Evolutionary conservation across 345 rosid species (phyloP).

Genomic region (Euphorbia lathyris): DNA sequence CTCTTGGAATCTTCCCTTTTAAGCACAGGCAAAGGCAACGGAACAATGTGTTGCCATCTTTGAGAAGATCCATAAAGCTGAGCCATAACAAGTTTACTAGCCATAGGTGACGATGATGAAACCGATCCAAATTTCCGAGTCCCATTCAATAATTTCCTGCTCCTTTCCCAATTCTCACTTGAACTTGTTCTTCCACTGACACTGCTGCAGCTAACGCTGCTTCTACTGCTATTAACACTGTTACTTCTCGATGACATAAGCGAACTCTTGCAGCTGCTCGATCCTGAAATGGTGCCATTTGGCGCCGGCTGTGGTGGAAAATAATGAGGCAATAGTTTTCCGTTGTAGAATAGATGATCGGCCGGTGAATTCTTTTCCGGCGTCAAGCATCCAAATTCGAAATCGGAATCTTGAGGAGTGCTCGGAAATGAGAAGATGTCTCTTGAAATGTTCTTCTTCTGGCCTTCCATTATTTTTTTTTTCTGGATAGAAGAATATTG

Average conservation of each 20-base stretch:
- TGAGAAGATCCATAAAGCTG: slow-evolving; percentile 61
- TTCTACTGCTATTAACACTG: slow-evolving; percentile 62
- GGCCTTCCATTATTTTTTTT: slow-evolving; percentile 21
- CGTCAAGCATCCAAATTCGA: slow-evolving; percentile 63
- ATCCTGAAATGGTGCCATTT: no score
- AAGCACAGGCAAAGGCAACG: slow-evolving; percentile 39
- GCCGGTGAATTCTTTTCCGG: slow-evolving; percentile 72
- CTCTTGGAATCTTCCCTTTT: slow-evolving; percentile 50
- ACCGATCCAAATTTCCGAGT: neutral
- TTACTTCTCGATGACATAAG: slow-evolving; percentile 60
- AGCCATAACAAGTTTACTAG: slow-evolving; percentile 48
- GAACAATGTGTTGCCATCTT: slow-evolving; percentile 71
- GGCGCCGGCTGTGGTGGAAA: slow-evolving; percentile 54
- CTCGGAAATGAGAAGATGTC: slow-evolving; percentile 47
- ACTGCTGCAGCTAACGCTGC: slow-evolving; percentile 67
- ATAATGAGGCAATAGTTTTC: slow-evolving; percentile 67
- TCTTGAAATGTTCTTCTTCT: slow-evolving; percentile 22
- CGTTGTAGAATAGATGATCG: slow-evolving; percentile 77
- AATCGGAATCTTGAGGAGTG: slow-evolving; percentile 46
- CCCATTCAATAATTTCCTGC: slow-evolving; percentile 24
- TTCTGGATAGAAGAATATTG: neutral
- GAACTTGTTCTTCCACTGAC: slow-evolving; percentile 50
- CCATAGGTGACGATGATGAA: slow-evolving; percentile 10
- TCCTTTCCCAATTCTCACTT: slow-evolving; percentile 39
- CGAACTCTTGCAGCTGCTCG: slow-evolving; percentile 57